Evolutionary conservation across 1,284 basidiomycete species (phyloP), one percentile per base, ranked within the genome.

Genomic region (Apiotrichum siamense): DNA sequence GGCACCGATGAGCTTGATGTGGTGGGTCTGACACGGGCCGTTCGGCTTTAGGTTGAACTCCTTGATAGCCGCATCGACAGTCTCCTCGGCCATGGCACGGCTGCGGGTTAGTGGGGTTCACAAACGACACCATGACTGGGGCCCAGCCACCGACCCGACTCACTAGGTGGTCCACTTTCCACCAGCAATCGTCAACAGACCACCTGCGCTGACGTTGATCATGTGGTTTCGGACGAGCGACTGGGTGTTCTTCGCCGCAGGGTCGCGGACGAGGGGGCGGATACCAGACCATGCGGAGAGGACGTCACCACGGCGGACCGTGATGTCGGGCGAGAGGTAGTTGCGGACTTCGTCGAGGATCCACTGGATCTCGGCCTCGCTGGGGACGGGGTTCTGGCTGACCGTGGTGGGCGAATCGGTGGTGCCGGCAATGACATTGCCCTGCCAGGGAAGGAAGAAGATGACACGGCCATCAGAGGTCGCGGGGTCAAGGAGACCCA

Each of bases 391-490:
- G 64, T 94, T 85, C 44, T 83, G 80, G 48, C 82, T 80, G 50
- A 97, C 87, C 3, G 75, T 74, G 1, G 87, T 83, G 1, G 89
- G 86, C 0, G 87, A 81, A 73, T 98, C 94, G 20, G 94, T 98
- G 7, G 94, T 97, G 24, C 93, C 94, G 3, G 94, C 94, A 58
- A 98, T 94, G 43, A 92, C 93, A 75, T 88, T 90, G 21, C 94
- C 94, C 76, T 97, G 87, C 94, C 94, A 98, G 0, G 94, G 94
- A 20, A 98, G 81, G 82, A 97, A 97, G 81, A 97, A 98, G 69
- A 97, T 94, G 54, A 98, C 93, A 40, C 94, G 86, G 1, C 94
- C 94, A 63, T 98, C 94, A 0, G 88, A 92, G 9, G 94, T 97
- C 11, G 88, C 80, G 0, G 94, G 94, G 75, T 98, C 94, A 48